Evolutionary conservation across 2,329 filamentous ascomycete genomes (phyloP).

Genomic region (Zelopaecilomyces penicillatus): DNA sequence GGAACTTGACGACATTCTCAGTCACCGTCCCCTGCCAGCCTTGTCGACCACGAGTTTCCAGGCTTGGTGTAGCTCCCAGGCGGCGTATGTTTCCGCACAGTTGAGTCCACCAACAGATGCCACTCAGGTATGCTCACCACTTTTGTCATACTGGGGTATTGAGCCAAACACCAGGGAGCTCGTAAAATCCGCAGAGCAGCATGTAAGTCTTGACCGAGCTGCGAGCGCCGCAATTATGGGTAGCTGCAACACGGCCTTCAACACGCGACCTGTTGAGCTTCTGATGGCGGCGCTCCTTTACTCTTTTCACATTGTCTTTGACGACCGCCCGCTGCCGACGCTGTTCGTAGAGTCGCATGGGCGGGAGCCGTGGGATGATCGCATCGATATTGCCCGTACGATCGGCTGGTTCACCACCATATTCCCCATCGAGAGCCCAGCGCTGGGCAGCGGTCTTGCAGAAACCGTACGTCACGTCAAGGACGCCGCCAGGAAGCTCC

Average conservation of each 20-base stretch:
- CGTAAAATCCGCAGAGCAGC: background rate
- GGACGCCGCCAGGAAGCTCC: background rate
- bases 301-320: conserved; percentile 22
- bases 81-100: background rate
- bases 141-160: background rate
- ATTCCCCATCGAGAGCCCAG: conserved; percentile 3
- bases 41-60: conserved; percentile 23
- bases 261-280: conserved; percentile 25
- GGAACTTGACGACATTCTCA: conserved; percentile 30
- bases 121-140: background rate
- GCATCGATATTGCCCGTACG: conserved; percentile 22
- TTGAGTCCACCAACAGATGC: background rate
- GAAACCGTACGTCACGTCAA: background rate
- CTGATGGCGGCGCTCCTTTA: conserved; percentile 19
- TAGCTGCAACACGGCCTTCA: conserved; percentile 15
- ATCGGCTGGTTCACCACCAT: conserved; percentile 31
- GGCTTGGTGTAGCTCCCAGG: conserved; percentile 19
- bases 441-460: background rate
- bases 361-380: conserved; percentile 22
- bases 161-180: background rate
- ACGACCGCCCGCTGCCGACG: conserved; percentile 17
- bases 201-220: background rate
- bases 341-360: conserved; percentile 28
- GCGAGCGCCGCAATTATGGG: conserved; percentile 11
- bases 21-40: conserved; percentile 11